Base-by-base conservation (phyloP, 2,329 filamentous ascomycete species). In the Exophiala viscosa region DNA sequence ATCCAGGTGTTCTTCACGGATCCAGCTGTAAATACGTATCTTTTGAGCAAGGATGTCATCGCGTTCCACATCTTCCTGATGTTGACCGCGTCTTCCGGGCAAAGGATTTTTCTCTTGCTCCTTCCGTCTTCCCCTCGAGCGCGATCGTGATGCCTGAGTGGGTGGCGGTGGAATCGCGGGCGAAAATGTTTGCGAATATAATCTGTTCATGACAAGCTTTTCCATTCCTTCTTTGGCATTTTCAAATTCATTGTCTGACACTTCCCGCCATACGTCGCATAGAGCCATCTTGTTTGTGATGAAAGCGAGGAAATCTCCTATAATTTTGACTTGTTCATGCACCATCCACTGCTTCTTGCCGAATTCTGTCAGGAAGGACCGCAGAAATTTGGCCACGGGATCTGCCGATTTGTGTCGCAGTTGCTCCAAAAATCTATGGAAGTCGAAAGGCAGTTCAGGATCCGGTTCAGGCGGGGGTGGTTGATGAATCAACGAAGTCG, bases 321-420 rank as follows among this genome's bases (percentile, higher is more conserved):
- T 96, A 58, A 99, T 97, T 73, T 99, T 99, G 67, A 97, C 93
- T 70, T 99, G 93, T 72, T 99, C 93, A 68, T 99, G 93, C 5
- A 96, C 93, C 88, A 96, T 95, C 93, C 93, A 99, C 70, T 97
- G 93, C 62, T 91, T 89, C 75, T 97, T 99, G 33, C 85, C 89
- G 71, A 99, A 99, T 69, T 99, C 95, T 44, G 84, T 84, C 28
- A 99, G 74, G 65, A 99, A 99, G 0, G 93, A 97, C 60, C 95
- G 88, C 41, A 99, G 78, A 66, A 96, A 99, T 59, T 92, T 87
- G 4, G 95, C 95, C 2, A 99, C 92, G 1, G 95, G 93, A 65
- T 99, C 95, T n/a, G 93, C 95, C 52, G 95, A 96, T 60, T 92
- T 89, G 71, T 99, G 93, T 55, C 93, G 86, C 31, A 99, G 77